Evolutionary conservation across 202 grass and related monocot genomes (phyloP).

Genomic region (Zoysia matrella): DNA sequence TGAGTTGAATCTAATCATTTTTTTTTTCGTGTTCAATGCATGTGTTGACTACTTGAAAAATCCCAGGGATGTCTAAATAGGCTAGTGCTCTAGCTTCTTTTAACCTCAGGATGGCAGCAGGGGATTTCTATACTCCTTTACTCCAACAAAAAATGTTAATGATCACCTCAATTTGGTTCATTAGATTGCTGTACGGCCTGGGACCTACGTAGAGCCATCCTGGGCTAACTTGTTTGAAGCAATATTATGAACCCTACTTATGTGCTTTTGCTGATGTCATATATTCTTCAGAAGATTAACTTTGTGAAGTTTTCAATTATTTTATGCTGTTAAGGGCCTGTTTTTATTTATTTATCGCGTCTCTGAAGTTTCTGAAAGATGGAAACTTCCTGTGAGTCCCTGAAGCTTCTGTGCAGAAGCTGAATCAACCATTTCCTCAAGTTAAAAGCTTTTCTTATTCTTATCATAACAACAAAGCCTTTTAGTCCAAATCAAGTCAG

Average conservation of each 20-base stretch:
- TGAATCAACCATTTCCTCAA: constrained; percentile 9
- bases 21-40: neutral
- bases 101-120: neutral
- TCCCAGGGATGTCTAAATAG: neutral
- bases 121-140: neutral
- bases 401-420: constrained; percentile 15
- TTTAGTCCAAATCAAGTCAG: too few species aligned
- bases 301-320: neutral
- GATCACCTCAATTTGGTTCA: constrained; percentile 22
- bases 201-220: neutral
- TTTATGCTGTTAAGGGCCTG: neutral
- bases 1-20: neutral
- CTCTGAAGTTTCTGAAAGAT: neutral
- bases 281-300: neutral
- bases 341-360: neutral
- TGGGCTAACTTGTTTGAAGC: constrained; percentile 19
- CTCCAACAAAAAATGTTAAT: neutral
- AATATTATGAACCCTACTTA: neutral
- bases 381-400: neutral
- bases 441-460: neutral
- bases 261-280: neutral
- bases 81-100: neutral
- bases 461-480: too few species aligned
- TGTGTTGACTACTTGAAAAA: neutral
- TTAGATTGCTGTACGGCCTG: neutral